Evolutionary conservation across 371 early-diverging fungal species (phyloP).

Genomic region (Mucor velutinosus): DNA sequence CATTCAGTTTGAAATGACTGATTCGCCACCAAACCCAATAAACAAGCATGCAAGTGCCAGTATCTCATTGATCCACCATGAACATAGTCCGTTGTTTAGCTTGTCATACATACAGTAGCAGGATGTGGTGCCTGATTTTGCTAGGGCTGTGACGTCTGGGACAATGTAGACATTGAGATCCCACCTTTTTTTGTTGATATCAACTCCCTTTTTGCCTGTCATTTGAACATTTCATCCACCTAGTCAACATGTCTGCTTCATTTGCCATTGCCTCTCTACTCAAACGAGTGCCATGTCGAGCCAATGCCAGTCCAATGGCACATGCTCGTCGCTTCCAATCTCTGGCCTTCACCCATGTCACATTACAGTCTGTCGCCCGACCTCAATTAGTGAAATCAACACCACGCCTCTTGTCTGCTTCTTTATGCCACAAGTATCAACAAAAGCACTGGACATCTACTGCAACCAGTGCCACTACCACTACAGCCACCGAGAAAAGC

Average conservation of each 20-base stretch:
- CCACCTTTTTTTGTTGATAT: neutral
- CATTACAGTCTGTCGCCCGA: neutral
- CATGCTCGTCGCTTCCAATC: neutral
- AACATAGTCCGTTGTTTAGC: too few species aligned
- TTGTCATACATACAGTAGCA: neutral
- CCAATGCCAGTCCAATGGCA: neutral
- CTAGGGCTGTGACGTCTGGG: neutral
- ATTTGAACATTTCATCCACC: neutral
- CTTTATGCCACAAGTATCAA: neutral
- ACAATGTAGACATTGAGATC: neutral
- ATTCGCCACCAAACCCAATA: too few species aligned
- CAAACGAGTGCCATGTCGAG: neutral
- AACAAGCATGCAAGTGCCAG: neutral
- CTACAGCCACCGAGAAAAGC: neutral
- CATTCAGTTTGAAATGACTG: too few species aligned
- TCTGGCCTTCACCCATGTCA: neutral
- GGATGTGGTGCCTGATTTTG: neutral
- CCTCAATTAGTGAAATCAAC: neutral
- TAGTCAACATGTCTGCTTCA: neutral
- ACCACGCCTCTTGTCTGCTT: neutral
- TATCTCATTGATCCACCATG: neutral
- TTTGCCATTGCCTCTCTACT: neutral
- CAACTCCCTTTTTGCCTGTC: neutral
- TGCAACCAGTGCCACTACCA: neutral
- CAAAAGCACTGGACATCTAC: constrained; percentile 13